Evolutionary conservation across 257 asterid species (phyloP).

Genomic region (Apocynum venetum): DNA sequence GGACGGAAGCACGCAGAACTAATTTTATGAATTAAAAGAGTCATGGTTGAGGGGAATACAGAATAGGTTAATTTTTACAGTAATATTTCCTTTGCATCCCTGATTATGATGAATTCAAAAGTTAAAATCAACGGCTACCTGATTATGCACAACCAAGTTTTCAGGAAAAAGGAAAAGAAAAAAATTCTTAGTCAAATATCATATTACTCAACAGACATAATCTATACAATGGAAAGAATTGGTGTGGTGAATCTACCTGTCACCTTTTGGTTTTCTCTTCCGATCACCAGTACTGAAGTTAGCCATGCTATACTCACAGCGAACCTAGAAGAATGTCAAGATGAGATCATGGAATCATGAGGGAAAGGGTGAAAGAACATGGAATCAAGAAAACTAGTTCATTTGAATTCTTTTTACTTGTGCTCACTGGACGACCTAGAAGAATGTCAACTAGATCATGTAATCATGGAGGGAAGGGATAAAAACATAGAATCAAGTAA

Average conservation of each 20-base stretch:
- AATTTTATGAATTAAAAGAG: not conserved
- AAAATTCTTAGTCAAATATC: not conserved
- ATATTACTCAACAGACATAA: not conserved
- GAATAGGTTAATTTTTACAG: not conserved
- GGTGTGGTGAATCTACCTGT: conserved; percentile 45
- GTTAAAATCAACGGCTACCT: not conserved
- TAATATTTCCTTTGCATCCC: not conserved
- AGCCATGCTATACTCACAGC: conserved; percentile 98
- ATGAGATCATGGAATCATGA: not conserved
- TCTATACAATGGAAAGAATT: not conserved
- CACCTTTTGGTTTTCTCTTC: conserved; percentile 88
- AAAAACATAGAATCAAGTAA: conserved; percentile 4
- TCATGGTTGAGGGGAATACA: not conserved
- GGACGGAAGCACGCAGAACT: not conserved
- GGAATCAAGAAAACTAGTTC: not conserved
- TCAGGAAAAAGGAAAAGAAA: not conserved
- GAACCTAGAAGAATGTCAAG: conserved; percentile 46
- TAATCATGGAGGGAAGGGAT: no score
- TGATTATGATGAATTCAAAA: not conserved
- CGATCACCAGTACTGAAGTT: conserved; percentile 98
- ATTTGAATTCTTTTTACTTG: not conserved
- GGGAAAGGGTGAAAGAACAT: not conserved
- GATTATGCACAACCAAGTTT: not conserved
- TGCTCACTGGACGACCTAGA: not conserved
- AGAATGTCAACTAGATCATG: not conserved